Percentiles rank a stretch among this genome's conserved stretches.
Conservation (phyloP, 352 stramenopile species). For the Phytophthora crassamura region DNA sequence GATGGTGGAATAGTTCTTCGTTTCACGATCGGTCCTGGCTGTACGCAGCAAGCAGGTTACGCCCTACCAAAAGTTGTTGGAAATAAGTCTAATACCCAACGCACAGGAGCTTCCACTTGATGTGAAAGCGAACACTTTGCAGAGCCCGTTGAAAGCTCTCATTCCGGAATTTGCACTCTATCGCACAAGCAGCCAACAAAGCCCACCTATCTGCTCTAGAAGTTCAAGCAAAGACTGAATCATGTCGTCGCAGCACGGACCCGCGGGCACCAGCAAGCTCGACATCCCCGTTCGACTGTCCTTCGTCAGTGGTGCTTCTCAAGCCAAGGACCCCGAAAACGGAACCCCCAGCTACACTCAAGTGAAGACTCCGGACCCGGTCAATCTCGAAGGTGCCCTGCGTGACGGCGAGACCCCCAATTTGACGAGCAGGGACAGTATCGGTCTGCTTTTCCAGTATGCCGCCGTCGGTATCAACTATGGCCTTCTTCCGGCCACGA, state of each 20-base stretch:
- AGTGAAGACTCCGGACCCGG: conserved; percentile 33
- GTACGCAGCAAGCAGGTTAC: background rate
- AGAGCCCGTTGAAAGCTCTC: conserved; percentile 5
- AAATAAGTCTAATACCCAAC: too few relatives aligned
- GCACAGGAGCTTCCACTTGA: too few relatives aligned
- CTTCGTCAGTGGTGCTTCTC: conserved; percentile 42
- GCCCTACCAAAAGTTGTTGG: background rate
- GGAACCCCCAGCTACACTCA: conserved; percentile 13
- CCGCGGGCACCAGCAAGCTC: conserved; percentile 23
- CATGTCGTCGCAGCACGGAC: conserved; percentile 16
- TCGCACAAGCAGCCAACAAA: conserved; percentile 2
- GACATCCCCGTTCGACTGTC: conserved; percentile 38
- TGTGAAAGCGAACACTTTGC: conserved; percentile 7
- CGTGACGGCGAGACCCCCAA: conserved; percentile 40
- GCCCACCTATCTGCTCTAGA: background rate
- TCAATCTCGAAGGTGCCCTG: conserved; percentile 36
- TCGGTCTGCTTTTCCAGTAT: conserved; percentile 53
- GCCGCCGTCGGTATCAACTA: conserved; percentile 48
- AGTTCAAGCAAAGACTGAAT: background rate
- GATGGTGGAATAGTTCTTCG: conserved; percentile 12
- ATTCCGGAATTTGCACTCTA: conserved; percentile 30
- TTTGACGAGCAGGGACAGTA: conserved; percentile 40
- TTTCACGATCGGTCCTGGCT: conserved; percentile 2
- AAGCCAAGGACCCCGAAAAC: conserved; percentile 26
- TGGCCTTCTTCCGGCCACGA: conserved; percentile 34